These are phyloP conservation scores for Vinca major DNA, from an alignment of 305 asterid genomes.

Conservation along the genomic window DNA sequence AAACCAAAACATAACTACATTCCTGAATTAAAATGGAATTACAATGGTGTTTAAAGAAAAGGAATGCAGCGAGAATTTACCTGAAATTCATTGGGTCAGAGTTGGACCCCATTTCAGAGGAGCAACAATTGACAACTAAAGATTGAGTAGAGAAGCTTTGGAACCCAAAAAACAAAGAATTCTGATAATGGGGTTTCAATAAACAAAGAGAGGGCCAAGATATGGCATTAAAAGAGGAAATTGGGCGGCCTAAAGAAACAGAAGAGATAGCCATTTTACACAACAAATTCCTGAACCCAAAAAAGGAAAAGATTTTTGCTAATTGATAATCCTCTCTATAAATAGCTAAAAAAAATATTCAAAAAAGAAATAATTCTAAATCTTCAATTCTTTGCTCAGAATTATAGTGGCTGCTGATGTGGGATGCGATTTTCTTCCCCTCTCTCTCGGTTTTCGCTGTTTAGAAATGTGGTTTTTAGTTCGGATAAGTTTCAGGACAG, in stretches of 20 bases:
- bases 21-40: not conserved
- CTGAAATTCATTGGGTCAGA: conserved; percentile 43
- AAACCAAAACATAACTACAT: not conserved
- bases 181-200: conserved; percentile 23
- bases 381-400: not conserved
- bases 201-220: conserved; percentile 31
- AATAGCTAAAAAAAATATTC: not conserved
- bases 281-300: not conserved
- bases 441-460: not conserved
- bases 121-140: conserved; percentile 36
- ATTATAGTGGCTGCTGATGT: not conserved
- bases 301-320: not conserved
- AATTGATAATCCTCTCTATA: not conserved
- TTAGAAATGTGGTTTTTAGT: not conserved
- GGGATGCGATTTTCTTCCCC: not conserved
- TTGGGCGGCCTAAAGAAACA: conserved; percentile 28
- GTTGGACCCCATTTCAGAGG: conserved; percentile 33
- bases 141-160: conserved; percentile 20
- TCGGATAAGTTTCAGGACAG: not conserved
- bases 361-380: not conserved
- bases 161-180: conserved; percentile 26
- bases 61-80: conserved; percentile 16
- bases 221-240: conserved; percentile 28
- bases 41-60: not conserved
- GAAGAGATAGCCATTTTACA: conserved; percentile 36